Evolutionary conservation across 2,329 filamentous ascomycete species (phyloP), one percentile per base, ranked within the genome.

Genomic region (Colletotrichum sp.): DNA sequence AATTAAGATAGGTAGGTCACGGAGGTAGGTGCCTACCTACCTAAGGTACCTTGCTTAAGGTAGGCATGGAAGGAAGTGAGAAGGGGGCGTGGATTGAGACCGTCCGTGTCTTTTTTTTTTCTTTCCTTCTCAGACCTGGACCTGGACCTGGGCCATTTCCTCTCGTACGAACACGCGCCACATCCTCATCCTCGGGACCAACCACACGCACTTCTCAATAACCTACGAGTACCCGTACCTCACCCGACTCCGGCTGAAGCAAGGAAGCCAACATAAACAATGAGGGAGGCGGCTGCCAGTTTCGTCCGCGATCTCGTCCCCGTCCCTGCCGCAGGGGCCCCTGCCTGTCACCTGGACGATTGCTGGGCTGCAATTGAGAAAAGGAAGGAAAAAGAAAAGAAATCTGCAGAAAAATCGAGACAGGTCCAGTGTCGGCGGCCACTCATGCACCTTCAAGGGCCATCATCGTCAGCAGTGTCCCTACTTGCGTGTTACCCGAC

Each of bases 331-430:
- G n/a, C 28, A 21, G 16, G 16, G 34, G n/a, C 28, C 57, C 49
- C 60, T 63, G 72, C 69, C 63, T 69, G 73, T 65, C 70, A 73
- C 64, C 63, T 66, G 64, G 74, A 69, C 34, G 49, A 52, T 21
- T 55, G 21, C 59, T 34, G 24, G 32, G 49, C 64, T 21, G 59
- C 68, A 28, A 55, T 59, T 59, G 64, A 73, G 21, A 60, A 64
- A 73, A 68, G 26, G 64, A 39, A 70, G 34, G 65, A 65, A 69
- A 60, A 72, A 69, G 66, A 66, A 30, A 59, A 44, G 32, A 55
- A 68, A 57, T 57, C 30, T 72, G 69, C 72, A 62, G 64, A 49
- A 60, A 52, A 64, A 44, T 49, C 34, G 39, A 72, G n/a, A 39
- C 68, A 64, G 16, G 59, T 36, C 59, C 57, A 16, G 9, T 24